These are phyloP conservation scores for Lasiosphaeria ovina DNA, from an alignment of 495 filamentous ascomycete genomes.

Conservation along the genomic window DNA sequence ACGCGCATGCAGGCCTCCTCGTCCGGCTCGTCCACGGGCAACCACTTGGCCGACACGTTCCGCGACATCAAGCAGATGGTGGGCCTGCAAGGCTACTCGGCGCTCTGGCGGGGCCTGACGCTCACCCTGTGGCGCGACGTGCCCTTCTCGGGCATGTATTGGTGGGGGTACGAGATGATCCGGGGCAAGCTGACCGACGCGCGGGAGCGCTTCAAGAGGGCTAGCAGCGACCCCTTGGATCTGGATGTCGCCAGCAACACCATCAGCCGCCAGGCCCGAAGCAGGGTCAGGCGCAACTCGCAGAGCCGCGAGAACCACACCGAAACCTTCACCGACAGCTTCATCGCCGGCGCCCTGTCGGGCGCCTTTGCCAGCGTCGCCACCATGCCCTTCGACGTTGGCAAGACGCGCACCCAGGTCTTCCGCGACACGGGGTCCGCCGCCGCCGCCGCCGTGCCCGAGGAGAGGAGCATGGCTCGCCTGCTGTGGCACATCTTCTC, in stretches of 20 bases:
- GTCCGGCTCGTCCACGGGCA: constrained; percentile 47
- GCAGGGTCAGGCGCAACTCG: constrained; percentile 38
- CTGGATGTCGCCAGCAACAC: constrained; percentile 2
- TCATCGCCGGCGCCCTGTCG: constrained; percentile 77
- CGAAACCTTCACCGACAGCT: constrained; percentile 80
- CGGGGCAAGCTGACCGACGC: constrained; percentile 62
- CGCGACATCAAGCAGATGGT: constrained; percentile 78
- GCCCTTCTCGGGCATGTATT: constrained; percentile 94
- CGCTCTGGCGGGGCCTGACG: constrained; percentile 89
- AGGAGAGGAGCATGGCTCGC: constrained; percentile 69
- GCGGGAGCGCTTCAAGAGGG: constrained; percentile 47
- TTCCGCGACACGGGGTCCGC: constrained; percentile 49
- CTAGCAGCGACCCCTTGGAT: constrained; percentile 27
- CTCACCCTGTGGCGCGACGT: constrained; percentile 96
- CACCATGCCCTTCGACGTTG: constrained; percentile 95
- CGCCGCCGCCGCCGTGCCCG: constrained; percentile 51
- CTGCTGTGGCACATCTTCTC: constrained; percentile 86
- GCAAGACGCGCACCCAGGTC: constrained; percentile 92
- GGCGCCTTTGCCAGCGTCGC: constrained; percentile 84
- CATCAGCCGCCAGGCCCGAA: constrained; percentile 5
- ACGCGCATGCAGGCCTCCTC: constrained; percentile 84
- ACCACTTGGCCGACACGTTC: constrained; percentile 69
- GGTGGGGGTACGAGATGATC: constrained; percentile 92
- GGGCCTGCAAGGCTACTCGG: constrained; percentile 64
- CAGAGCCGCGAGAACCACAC: constrained; percentile 58